phyloP scores from a whole-genome alignment of 2,329 filamentous ascomycete genomes.

The Xylariaceae sp. region DNA sequence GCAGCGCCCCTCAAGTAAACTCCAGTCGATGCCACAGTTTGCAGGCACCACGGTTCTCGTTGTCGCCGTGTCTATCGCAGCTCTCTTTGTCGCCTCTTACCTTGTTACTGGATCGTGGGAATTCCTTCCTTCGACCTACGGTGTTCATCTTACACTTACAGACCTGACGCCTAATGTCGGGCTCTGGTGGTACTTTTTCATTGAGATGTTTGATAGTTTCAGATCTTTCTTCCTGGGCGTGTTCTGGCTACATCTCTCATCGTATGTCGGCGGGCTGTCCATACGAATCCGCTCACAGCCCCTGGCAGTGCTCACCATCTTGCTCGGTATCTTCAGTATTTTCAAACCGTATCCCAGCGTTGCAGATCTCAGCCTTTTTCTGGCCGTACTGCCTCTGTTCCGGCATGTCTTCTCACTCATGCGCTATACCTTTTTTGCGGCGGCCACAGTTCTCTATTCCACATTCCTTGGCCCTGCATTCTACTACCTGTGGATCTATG shows the following conservation, averaged over 20 bases:
- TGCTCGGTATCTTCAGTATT: conserved; percentile 85
- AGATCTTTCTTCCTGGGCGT: conserved; percentile 94
- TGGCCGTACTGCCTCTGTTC: conserved; percentile 78
- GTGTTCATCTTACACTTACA: conserved; percentile 83
- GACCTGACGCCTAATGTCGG: conserved; percentile 94
- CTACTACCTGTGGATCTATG: conserved; percentile 97
- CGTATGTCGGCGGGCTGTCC: conserved; percentile 82
- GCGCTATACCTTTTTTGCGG: conserved; percentile 85
- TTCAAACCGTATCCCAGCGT: conserved; percentile 98
- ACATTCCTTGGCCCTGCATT: conserved; percentile 89
- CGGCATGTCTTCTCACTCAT: conserved; percentile 91
- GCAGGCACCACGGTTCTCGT: conserved; percentile 49
- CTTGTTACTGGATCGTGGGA: conserved; percentile 78
- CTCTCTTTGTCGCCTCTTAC: conserved; percentile 67
- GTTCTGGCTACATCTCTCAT: conserved; percentile 92
- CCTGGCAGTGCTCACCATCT: conserved; percentile 75
- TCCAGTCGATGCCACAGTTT: conserved; percentile 46
- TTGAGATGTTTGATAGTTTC: conserved; percentile 99
- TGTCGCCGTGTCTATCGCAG: conserved; percentile 51
- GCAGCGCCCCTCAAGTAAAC: conserved; percentile 37
- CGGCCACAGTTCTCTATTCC: conserved; percentile 79
- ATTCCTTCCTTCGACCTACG: conserved; percentile 85
- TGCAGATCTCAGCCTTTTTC: conserved; percentile 80
- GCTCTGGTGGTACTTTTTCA: conserved; percentile 99
- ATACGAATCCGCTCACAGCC: conserved; percentile 81